Evolutionary conservation across 768 basidiomycete genomes (phyloP).

Genomic region (Lactifluus volemus): DNA sequence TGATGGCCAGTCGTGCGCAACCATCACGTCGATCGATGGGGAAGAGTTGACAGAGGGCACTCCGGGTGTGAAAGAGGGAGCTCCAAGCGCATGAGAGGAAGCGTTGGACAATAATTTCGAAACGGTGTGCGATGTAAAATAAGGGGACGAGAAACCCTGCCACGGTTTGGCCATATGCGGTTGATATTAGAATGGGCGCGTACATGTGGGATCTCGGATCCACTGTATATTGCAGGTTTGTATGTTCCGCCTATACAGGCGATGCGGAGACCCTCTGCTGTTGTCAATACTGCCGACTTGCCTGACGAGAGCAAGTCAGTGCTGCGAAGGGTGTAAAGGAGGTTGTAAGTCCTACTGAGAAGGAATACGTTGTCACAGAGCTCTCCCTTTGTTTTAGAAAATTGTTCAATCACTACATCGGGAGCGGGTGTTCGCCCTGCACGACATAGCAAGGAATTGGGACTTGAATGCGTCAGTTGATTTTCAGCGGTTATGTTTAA

Average conservation of each 20-base stretch:
- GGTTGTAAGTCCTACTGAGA: constrained; percentile 49
- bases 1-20: constrained; percentile 73
- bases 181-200: constrained; percentile 35
- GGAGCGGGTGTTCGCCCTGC: constrained; percentile 74
- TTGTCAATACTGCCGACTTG: constrained; percentile 75
- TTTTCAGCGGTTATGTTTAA: not conserved
- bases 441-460: constrained; percentile 91
- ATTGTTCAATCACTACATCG: constrained; percentile 60
- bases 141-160: constrained; percentile 71
- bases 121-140: constrained; percentile 59
- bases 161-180: constrained; percentile 34
- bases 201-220: constrained; percentile 58
- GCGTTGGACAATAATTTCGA: constrained; percentile 68
- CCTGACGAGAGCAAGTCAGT: constrained; percentile 34
- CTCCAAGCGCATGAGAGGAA: constrained; percentile 37
- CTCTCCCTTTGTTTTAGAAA: constrained; percentile 68
- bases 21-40: constrained; percentile 68
- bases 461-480: constrained; percentile 34
- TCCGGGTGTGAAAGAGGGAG: constrained; percentile 59
- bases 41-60: constrained; percentile 52
- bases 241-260: constrained; percentile 79
- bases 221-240: constrained; percentile 48
- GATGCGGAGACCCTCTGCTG: constrained; percentile 72
- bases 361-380: constrained; percentile 77
- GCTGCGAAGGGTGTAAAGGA: not conserved